Conservation (phyloP, 768 basidiomycete genomes). For the Auriscalpium vulgare region DNA sequence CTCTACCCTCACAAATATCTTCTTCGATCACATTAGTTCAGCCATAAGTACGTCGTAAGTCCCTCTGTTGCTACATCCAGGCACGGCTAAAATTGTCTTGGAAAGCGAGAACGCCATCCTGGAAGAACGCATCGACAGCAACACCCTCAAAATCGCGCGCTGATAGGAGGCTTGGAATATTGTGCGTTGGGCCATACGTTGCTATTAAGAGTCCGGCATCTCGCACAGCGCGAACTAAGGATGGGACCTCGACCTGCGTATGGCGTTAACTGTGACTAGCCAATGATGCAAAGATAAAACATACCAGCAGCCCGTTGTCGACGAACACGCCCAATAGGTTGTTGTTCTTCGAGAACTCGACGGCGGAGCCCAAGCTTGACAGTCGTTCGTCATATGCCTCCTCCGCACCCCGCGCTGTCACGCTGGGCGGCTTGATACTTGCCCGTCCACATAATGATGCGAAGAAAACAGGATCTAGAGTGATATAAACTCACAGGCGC, state of each 20-base stretch:
- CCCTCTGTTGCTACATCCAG: slow-evolving; percentile 25
- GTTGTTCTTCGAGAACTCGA: slow-evolving; percentile 88
- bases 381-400: slow-evolving; percentile 42
- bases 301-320: slow-evolving; percentile 79
- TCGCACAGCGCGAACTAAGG: slow-evolving; percentile 80
- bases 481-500: slow-evolving; percentile 1
- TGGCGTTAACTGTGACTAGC: slow-evolving; percentile 2
- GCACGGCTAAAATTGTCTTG: slow-evolving; percentile 61
- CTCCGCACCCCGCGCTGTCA: slow-evolving; percentile 29
- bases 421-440: slow-evolving; percentile 29
- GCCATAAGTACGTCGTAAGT: not conserved
- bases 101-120: slow-evolving; percentile 58
- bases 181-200: slow-evolving; percentile 58
- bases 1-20: too few relatives aligned
- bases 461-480: slow-evolving; percentile 89
- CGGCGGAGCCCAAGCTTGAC: slow-evolving; percentile 78
- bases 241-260: slow-evolving; percentile 77
- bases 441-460: slow-evolving; percentile 77
- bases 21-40: not conserved
- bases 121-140: slow-evolving; percentile 62
- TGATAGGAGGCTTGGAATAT: slow-evolving; percentile 26
- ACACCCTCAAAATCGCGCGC: slow-evolving; percentile 33
- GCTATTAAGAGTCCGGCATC: slow-evolving; percentile 85
- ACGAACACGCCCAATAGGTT: slow-evolving; percentile 90
- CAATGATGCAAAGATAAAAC: slow-evolving; percentile 19